Percentiles rank a stretch among this genome's conserved stretches.
phyloP scores from a whole-genome alignment of 2,329 filamentous ascomycete genomes.

The Leptographium radiaticola region DNA sequence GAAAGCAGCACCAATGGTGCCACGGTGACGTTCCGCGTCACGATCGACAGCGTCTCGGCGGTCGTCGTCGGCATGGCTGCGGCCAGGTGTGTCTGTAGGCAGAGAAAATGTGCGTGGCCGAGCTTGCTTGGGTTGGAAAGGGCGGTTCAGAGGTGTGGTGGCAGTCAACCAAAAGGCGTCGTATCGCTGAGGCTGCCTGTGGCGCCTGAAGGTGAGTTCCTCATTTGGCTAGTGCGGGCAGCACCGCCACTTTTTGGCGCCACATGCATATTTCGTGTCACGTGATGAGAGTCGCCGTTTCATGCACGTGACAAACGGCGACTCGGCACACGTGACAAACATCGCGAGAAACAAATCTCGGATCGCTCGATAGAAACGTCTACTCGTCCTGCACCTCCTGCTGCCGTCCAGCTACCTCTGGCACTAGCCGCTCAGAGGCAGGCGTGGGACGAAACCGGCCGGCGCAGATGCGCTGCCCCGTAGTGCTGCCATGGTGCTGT shows the following conservation, averaged over 20 bases:
- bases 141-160: neutral
- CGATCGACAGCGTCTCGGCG: slow-evolving; percentile 88
- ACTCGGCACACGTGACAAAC: too few species aligned
- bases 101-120: neutral
- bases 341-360: too few species aligned
- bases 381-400: too few species aligned
- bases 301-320: too few species aligned
- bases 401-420: too few species aligned
- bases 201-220: slow-evolving; percentile 9
- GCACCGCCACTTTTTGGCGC: neutral
- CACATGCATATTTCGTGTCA: neutral
- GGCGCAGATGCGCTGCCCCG: neutral
- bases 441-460: neutral
- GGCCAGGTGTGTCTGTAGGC: slow-evolving; percentile 2
- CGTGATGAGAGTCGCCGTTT: neutral
- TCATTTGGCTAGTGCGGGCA: slow-evolving; percentile 6
- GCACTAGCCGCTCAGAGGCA: too few species aligned
- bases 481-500: neutral
- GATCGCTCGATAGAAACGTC: too few species aligned
- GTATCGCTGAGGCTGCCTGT: slow-evolving; percentile 13
- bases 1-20: slow-evolving; percentile 96
- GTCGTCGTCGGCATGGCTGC: slow-evolving; percentile 84
- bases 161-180: slow-evolving; percentile 6
- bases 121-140: neutral
- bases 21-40: slow-evolving; percentile 90